A percentile compares a stretch with the other conserved stretches of the same genome.
These are phyloP conservation scores for Xylariaceae sp. DNA, from an alignment of 2,329 filamentous ascomycete genomes.

Conservation along the genomic window DNA sequence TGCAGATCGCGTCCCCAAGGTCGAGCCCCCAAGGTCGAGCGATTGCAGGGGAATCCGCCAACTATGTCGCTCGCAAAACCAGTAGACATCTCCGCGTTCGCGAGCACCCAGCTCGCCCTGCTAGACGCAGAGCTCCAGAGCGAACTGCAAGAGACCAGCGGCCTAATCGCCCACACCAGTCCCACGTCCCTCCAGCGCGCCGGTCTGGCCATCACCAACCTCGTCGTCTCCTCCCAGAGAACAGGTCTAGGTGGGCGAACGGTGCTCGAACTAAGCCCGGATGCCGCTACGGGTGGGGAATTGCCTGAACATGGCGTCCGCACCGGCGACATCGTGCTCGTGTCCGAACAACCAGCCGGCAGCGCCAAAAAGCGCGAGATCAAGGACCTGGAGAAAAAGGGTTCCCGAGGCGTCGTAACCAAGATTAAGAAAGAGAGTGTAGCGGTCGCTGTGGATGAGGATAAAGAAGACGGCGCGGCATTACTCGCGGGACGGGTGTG, in stretches of 20 bases:
- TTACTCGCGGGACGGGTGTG: slow-evolving; percentile 48
- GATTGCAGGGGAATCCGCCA: background rate
- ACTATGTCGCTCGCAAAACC: slow-evolving; percentile 38
- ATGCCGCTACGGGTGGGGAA: slow-evolving; percentile 60
- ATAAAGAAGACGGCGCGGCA: slow-evolving; percentile 44
- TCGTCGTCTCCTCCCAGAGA: slow-evolving; percentile 66
- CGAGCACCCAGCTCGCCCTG: slow-evolving; percentile 62
- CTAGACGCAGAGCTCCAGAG: slow-evolving; percentile 65
- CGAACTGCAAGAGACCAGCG: slow-evolving; percentile 64
- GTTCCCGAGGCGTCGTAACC: slow-evolving; percentile 64
- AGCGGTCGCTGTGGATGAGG: slow-evolving; percentile 64
- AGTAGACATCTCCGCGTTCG: slow-evolving; percentile 64
- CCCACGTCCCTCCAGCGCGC: slow-evolving; percentile 66
- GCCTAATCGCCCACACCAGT: slow-evolving; percentile 60
- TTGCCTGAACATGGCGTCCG: slow-evolving; percentile 71
- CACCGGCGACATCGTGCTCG: slow-evolving; percentile 70
- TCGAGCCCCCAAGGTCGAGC: too few species aligned
- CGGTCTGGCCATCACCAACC: slow-evolving; percentile 73
- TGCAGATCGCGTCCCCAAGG: too few species aligned
- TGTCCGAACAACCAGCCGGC: slow-evolving; percentile 69
- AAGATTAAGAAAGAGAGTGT: slow-evolving; percentile 54
- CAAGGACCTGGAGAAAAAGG: slow-evolving; percentile 62
- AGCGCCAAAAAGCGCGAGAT: slow-evolving; percentile 68
- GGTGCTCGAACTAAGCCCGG: slow-evolving; percentile 71
- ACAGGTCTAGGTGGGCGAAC: slow-evolving; percentile 91